Percentiles rank a stretch among this genome's conserved stretches.
Conservation (phyloP, 495 filamentous ascomycete species). For the Pyrenula massariospora region DNA sequence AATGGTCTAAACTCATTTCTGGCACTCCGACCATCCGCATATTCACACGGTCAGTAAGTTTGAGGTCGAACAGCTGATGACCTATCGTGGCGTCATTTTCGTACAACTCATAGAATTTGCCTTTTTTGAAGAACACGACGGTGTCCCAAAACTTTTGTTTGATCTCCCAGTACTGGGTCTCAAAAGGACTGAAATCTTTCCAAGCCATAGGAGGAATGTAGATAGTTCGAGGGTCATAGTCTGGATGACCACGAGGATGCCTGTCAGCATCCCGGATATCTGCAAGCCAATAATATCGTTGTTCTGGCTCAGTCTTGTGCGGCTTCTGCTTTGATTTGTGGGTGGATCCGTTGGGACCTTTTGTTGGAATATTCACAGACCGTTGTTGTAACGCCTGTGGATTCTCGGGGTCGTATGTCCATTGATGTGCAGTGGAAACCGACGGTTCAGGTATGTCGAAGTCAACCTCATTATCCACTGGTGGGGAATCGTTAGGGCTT, state of each 20-base stretch:
- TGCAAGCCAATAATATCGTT: slow-evolving; percentile 83
- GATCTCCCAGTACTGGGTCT: slow-evolving; percentile 99
- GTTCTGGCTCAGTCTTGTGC: slow-evolving; percentile 64
- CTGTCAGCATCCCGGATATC: slow-evolving; percentile 71
- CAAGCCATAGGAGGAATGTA: slow-evolving; percentile 74
- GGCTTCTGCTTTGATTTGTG: slow-evolving; percentile 60
- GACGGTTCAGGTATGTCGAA: slow-evolving; percentile 37
- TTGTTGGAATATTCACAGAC: slow-evolving; percentile 19
- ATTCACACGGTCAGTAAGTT: slow-evolving; percentile 95
- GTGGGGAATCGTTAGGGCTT: slow-evolving; percentile 35
- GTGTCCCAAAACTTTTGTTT: slow-evolving; percentile 97
- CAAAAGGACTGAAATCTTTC: slow-evolving; percentile 77
- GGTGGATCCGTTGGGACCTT: slow-evolving; percentile 25
- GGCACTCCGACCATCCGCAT: slow-evolving; percentile 98
- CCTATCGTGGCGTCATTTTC: slow-evolving; percentile 97
- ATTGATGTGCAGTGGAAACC: slow-evolving; percentile 68
- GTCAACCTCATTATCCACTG: slow-evolving; percentile 37
- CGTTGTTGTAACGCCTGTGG: slow-evolving; percentile 47
- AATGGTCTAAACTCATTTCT: slow-evolving; percentile 78
- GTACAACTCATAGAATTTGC: slow-evolving; percentile 98
- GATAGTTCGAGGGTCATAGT: slow-evolving; percentile 85
- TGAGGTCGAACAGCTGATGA: slow-evolving; percentile 93
- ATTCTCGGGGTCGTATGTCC: slow-evolving; percentile 77
- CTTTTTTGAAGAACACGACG: slow-evolving; percentile 99
- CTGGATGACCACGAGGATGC: slow-evolving; percentile 67